Evolutionary conservation across 1,284 basidiomycete species (phyloP), one percentile per base, ranked within the genome.

Genomic region (Hypsizygus ulmarius): DNA sequence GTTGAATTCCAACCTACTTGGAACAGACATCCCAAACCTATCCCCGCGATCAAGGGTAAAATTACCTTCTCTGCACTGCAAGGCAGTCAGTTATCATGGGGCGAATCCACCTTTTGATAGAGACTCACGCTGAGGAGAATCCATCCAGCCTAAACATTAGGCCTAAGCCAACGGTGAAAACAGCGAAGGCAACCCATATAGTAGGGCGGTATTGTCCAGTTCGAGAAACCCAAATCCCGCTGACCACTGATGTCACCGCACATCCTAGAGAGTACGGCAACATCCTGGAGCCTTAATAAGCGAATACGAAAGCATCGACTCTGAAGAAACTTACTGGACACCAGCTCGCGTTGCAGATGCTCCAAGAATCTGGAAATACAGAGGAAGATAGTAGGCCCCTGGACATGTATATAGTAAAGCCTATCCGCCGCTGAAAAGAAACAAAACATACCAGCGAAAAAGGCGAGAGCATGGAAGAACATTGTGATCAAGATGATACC

Each of bases 331-430:
- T 58, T 58, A 85, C 81, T 76, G 72, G 8, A 93, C 77, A 51
- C 91, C 90, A 16, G 89, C 79, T 55, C 74, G 74, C 0, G 87
- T 87, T 1, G 90, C 86, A 4, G 84, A 85, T 0, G 86, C 74
- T 1, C 90, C 90, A 3, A 90, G 75, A 0, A 84, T 78, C 68
- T 92, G 90, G 69, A 78, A 93, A 64, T 87, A 93, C 1, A 91
- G 65, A 0, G 90, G 87, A 9, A 91, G 73, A 55, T 90, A 90
- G 60, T 73, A 87, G 39, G 83, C 77, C 40, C 76, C 82, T 76
- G 25, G 7, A 9, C 7, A 14, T 5, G 3, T n/a, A 15, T n/a
- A 15, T 27, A 4, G 7, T 28, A n/a, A 11, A 54, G 29, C 8
- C 39, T 25, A 10, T 30, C 43, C 57, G 3, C n/a, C 35, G 28